A percentile compares a stretch with the other conserved stretches of the same genome.
Evolutionary conservation across 306 rosid genomes (phyloP).

Genomic region (Adenanthera pavonina): DNA sequence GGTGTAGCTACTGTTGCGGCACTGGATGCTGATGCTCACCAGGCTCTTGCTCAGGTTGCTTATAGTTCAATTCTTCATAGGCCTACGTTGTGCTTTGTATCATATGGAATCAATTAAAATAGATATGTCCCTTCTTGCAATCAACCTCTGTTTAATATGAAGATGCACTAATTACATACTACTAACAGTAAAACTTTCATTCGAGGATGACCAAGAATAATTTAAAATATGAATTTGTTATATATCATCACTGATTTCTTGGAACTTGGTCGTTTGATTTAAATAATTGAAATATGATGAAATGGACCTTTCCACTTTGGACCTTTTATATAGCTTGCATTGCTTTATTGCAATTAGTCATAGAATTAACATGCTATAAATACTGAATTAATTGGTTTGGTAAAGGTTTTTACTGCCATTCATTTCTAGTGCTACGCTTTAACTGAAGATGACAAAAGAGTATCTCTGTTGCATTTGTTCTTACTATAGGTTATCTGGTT

Average conservation of each 20-base stretch:
- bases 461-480: background rate
- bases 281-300: background rate
- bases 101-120: conserved; percentile 27
- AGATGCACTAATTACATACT: conserved; percentile 5
- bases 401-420: background rate
- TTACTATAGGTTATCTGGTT: background rate
- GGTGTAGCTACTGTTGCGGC: conserved; percentile 96
- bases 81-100: conserved; percentile 3
- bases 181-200: background rate
- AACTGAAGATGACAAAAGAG: conserved; percentile 5
- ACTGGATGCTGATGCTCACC: conserved; percentile 93
- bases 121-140: conserved; percentile 27
- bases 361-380: background rate
- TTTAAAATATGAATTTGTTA: conserved; percentile 3
- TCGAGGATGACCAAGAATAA: conserved; percentile 8
- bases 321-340: conserved; percentile 21
- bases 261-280: conserved; percentile 22
- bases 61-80: conserved; percentile 35
- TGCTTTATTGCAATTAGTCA: background rate
- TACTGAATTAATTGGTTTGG: background rate
- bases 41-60: conserved; percentile 87
- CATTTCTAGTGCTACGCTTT: background rate
- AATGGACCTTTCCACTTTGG: background rate
- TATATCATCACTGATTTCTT: background rate
- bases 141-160: conserved; percentile 18